phyloP scores from a whole-genome alignment of 2,329 filamentous ascomycete genomes.

The Fusarium pininemorale region DNA sequence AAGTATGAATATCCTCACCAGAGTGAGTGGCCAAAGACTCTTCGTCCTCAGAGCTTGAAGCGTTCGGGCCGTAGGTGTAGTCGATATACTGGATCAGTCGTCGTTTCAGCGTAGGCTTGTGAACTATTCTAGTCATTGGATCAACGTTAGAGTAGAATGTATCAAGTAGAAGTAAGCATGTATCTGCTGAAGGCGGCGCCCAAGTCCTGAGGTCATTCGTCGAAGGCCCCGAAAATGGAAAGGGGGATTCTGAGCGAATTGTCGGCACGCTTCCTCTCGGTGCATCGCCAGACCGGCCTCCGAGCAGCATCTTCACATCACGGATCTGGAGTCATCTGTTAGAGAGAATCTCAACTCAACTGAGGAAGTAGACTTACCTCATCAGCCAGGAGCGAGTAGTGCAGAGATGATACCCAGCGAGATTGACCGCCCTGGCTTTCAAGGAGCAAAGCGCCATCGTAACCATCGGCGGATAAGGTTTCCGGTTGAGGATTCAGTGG shows the following conservation, averaged over 20 bases:
- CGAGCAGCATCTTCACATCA: neutral
- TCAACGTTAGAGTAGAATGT: neutral
- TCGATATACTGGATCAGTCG: neutral
- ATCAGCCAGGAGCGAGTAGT: slow-evolving; percentile 1
- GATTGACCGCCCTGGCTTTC: neutral
- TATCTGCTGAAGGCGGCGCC: neutral
- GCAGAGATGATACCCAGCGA: neutral
- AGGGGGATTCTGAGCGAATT: neutral
- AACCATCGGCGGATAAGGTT: neutral
- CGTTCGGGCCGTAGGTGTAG: neutral
- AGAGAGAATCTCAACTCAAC: neutral
- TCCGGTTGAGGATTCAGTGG: neutral
- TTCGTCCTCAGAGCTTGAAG: neutral
- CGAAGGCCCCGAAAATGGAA: neutral
- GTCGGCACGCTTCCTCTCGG: neutral
- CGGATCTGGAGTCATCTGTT: neutral
- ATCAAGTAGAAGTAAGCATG: neutral
- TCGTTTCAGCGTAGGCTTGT: neutral
- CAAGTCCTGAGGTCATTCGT: neutral
- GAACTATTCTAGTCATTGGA: neutral
- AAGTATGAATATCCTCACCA: neutral
- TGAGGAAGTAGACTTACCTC: neutral
- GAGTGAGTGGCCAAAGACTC: neutral
- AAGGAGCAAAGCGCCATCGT: neutral
- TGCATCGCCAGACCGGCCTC: neutral